A percentile compares a stretch with the other conserved stretches of the same genome.
Conservation (phyloP, 306 rosid genomes). For the Vigna hirtella region DNA sequence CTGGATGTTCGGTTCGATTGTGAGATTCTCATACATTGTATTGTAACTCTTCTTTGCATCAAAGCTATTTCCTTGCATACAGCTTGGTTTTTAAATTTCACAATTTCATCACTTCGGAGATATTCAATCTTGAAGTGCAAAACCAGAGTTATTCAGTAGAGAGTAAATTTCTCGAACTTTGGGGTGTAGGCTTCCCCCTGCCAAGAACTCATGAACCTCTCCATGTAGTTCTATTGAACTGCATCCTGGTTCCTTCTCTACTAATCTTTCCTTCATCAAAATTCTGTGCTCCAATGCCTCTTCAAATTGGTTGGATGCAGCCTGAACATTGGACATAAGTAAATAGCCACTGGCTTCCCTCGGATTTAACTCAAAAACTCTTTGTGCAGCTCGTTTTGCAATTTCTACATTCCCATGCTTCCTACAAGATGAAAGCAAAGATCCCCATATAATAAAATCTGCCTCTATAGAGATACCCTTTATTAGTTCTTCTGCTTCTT, state of each 20-base stretch:
- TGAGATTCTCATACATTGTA: neutral
- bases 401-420: slow-evolving; percentile 67
- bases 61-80: neutral
- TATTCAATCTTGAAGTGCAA: slow-evolving; percentile 25
- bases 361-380: slow-evolving; percentile 65
- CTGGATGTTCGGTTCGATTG: slow-evolving; percentile 2
- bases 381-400: slow-evolving; percentile 71
- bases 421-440: slow-evolving; percentile 79
- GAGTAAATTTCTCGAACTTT: slow-evolving; percentile 69
- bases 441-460: slow-evolving; percentile 86
- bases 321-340: slow-evolving; percentile 75
- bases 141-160: slow-evolving; percentile 52
- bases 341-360: slow-evolving; percentile 71
- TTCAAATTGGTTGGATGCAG: slow-evolving; percentile 59
- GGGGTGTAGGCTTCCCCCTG: slow-evolving; percentile 73
- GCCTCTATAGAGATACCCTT: slow-evolving; percentile 61
- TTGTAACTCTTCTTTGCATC: neutral
- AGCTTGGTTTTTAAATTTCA: slow-evolving; percentile 4
- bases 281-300: slow-evolving; percentile 71
- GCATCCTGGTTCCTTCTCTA: slow-evolving; percentile 86
- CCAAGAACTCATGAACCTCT: slow-evolving; percentile 81
- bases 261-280: slow-evolving; percentile 65
- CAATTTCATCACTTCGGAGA: slow-evolving; percentile 22
- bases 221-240: slow-evolving; percentile 84
- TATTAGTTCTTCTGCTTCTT: slow-evolving; percentile 82